Evolutionary conservation across 805 yeast genomes (phyloP).

Genomic region (Maudiozyma saulgeensis): DNA sequence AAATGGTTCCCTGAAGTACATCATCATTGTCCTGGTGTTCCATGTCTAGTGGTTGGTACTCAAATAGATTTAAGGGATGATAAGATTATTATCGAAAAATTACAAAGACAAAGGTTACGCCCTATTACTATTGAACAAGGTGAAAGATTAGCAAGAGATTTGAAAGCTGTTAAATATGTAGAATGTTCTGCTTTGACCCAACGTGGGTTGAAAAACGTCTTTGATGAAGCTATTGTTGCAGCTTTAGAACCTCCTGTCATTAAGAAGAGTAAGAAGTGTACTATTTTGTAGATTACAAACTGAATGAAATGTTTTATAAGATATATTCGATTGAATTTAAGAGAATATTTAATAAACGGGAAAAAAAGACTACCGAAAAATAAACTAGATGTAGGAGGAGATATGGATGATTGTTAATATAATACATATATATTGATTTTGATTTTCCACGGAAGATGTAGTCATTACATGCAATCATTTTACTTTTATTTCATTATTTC

Average conservation of each 20-base stretch:
- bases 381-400: no score
- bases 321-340: no score
- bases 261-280: constrained; percentile 68
- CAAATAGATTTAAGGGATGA: constrained; percentile 93
- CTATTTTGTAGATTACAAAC: constrained; percentile 46
- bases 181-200: constrained; percentile 98
- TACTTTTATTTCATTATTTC: no score
- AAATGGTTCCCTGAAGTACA: constrained; percentile 99
- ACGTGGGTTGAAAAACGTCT: constrained; percentile 93
- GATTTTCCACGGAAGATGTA: no score
- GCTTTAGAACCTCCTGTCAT: constrained; percentile 95
- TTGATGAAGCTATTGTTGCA: constrained; percentile 97
- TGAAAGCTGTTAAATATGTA: constrained; percentile 91
- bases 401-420: no score
- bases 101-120: constrained; percentile 74
- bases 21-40: constrained; percentile 97
- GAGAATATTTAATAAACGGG: no score
- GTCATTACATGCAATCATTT: no score
- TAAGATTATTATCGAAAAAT: constrained; percentile 78
- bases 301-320: background rate
- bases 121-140: constrained; percentile 74
- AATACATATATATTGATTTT: no score
- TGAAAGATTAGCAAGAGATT: constrained; percentile 84
- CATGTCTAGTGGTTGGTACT: constrained; percentile 93
- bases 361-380: no score